phyloP scores from a whole-genome alignment of 2,329 filamentous ascomycete species.

The Decorospora gaudefroyi region DNA sequence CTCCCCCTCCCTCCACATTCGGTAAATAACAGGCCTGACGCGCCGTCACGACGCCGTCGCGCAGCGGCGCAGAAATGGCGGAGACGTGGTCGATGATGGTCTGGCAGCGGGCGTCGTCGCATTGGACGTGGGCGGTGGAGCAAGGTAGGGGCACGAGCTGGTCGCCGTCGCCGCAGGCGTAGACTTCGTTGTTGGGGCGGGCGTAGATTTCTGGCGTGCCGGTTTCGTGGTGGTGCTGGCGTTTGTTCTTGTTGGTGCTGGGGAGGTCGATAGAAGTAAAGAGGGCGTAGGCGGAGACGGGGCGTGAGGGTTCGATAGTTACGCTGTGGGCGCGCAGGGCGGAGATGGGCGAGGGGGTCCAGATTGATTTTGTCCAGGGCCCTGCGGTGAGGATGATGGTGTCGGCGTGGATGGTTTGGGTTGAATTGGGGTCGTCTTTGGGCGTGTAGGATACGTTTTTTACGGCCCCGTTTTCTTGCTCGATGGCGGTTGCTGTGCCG shows the following conservation, averaged over 20 bases:
- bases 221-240: conserved; percentile 53
- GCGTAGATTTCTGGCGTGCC: conserved; percentile 94
- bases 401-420: conserved; percentile 58
- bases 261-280: conserved; percentile 87
- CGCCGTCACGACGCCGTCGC: conserved; percentile 62
- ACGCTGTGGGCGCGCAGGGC: conserved; percentile 67
- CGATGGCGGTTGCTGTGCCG: conserved; percentile 71
- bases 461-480: conserved; percentile 60
- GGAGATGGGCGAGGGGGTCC: conserved; percentile 61
- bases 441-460: conserved; percentile 66
- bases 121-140: conserved; percentile 73
- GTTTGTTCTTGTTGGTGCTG: conserved; percentile 47
- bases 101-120: conserved; percentile 77
- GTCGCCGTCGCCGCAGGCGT: conserved; percentile 93
- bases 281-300: conserved; percentile 73
- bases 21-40: conserved; percentile 94
- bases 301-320: conserved; percentile 61
- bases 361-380: conserved; percentile 62
- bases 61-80: conserved; percentile 57
- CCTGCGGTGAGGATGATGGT: conserved; percentile 65
- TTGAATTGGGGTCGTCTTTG: conserved; percentile 53
- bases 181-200: conserved; percentile 83
- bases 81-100: conserved; percentile 81
- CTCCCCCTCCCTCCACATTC: conserved; percentile 62
- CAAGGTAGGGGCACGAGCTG: conserved; percentile 72